phyloP scores from a whole-genome alignment of 108 stramenopile species.

The Bacterosira constricta region DNA sequence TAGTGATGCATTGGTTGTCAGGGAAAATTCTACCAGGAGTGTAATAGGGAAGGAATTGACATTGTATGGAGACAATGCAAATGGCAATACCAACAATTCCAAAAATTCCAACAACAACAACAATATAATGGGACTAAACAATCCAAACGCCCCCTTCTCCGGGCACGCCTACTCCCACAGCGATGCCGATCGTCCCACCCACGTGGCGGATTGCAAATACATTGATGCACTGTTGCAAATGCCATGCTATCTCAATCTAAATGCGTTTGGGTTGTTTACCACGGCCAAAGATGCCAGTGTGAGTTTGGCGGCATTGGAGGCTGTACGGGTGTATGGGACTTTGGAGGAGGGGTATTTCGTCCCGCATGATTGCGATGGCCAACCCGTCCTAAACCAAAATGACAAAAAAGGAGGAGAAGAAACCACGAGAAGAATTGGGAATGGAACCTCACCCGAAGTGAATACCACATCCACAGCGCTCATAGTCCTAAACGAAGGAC shows the following conservation, averaged over 20 bases:
- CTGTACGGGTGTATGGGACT: slow-evolving; percentile 42
- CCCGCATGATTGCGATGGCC: slow-evolving; percentile 29
- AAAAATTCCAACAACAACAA: background rate
- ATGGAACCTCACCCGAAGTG: background rate
- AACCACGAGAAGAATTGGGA: background rate
- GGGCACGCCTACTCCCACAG: background rate
- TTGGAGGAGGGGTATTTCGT: slow-evolving; percentile 28
- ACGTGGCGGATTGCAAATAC: slow-evolving; percentile 50
- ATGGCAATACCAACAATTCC: too few relatives aligned
- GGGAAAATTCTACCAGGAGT: too few relatives aligned
- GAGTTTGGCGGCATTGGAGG: slow-evolving; percentile 48
- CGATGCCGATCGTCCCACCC: slow-evolving; percentile 14
- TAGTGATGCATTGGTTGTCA: too few relatives aligned
- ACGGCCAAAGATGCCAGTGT: slow-evolving; percentile 31
- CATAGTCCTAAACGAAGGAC: slow-evolving; percentile 45
- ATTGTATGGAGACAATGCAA: too few relatives aligned
- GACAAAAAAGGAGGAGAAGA: background rate
- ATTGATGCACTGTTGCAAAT: slow-evolving; percentile 34
- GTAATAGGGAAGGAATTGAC: too few relatives aligned
- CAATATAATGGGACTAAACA: background rate
- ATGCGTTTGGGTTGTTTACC: slow-evolving; percentile 31
- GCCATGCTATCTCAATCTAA: slow-evolving; percentile 44
- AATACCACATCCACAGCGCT: slow-evolving; percentile 40
- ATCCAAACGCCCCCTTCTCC: background rate
- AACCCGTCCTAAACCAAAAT: slow-evolving; percentile 14